Percentiles rank a stretch among this genome's conserved stretches.
Conservation (phyloP, 176 grass and related monocot genomes). For the Oryza rufipogon region DNA sequence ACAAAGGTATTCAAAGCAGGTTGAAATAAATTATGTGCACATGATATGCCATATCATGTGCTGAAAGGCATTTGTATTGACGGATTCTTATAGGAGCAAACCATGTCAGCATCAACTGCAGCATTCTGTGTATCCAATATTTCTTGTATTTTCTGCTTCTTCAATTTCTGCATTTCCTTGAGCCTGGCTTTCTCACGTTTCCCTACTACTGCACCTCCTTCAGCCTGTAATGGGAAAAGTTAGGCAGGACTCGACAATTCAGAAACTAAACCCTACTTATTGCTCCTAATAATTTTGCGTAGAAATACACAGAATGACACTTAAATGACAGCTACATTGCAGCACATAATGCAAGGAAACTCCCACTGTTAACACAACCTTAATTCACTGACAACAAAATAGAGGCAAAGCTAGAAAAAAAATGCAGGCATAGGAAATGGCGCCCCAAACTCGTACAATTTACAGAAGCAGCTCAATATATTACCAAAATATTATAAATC, state of each 20-base stretch:
- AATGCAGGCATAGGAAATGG: neutral
- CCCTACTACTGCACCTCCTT: conserved; percentile 52
- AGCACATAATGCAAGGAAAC: neutral
- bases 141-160: conserved; percentile 84
- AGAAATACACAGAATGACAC: neutral
- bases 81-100: conserved; percentile 20
- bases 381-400: neutral
- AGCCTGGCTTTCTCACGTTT: conserved; percentile 79
- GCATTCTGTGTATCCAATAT: conserved; percentile 84
- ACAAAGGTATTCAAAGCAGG: neutral
- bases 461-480: neutral
- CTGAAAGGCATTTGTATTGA: neutral
- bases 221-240: conserved; percentile 43
- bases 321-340: neutral
- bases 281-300: neutral
- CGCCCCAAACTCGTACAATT: neutral
- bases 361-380: neutral
- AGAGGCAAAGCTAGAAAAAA: neutral
- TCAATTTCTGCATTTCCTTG: conserved; percentile 69
- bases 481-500: neutral
- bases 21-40: neutral
- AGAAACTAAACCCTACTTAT: neutral
- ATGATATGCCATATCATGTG: neutral
- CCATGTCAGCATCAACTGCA: conserved; percentile 89
- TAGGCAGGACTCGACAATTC: neutral